Percentiles rank a stretch among this genome's conserved stretches.
Conservation (phyloP, 306 rosid genomes). For the Vigna angularis region DNA sequence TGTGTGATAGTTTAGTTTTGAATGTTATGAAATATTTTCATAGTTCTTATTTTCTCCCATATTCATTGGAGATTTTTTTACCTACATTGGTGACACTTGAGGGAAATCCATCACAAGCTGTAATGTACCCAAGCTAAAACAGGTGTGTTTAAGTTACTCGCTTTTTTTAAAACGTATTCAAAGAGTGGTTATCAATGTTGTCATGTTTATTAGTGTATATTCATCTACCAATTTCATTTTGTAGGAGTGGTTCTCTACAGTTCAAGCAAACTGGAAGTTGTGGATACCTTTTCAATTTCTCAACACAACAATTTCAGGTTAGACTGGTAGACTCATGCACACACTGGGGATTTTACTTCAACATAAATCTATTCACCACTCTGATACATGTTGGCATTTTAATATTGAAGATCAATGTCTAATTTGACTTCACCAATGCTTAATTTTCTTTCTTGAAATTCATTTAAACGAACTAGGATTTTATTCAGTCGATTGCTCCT, state of each 20-base stretch:
- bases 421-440: not conserved
- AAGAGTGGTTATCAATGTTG: conserved; percentile 12
- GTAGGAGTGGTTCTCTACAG: conserved; percentile 92
- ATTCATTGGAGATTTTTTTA: conserved; percentile 77
- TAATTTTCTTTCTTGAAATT: not conserved
- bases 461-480: conserved; percentile 3
- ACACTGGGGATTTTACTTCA: conserved; percentile 37
- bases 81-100: conserved; percentile 50
- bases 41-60: conserved; percentile 89
- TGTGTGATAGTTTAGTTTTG: conserved; percentile 30
- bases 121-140: conserved; percentile 82
- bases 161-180: conserved; percentile 23
- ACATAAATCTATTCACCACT: conserved; percentile 12
- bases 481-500: conserved; percentile 13
- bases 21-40: conserved; percentile 44
- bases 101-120: conserved; percentile 63
- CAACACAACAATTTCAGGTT: conserved; percentile 98
- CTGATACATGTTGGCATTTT: conserved; percentile 10
- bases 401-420: not conserved
- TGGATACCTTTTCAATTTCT: conserved; percentile 99
- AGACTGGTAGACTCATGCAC: conserved; percentile 37
- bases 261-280: conserved; percentile 87
- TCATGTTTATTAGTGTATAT: conserved; percentile 23
- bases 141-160: conserved; percentile 57
- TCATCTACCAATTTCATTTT: conserved; percentile 41